Evolutionary conservation across 1,139 yeast genomes (phyloP).

Genomic region (Scheffersomyces stambukii): DNA sequence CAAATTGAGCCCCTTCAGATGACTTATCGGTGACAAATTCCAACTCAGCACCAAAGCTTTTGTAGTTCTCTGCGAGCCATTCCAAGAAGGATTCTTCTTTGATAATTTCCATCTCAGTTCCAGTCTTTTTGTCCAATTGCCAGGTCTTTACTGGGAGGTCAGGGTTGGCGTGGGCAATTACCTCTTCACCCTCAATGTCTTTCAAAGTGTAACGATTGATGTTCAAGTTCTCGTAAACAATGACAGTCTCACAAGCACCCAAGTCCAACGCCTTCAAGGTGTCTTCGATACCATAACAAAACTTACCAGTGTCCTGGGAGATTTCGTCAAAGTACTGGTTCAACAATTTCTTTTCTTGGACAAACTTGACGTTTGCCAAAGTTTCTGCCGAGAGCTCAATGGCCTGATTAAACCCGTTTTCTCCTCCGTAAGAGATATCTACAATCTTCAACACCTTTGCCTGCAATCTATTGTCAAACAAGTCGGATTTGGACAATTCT

Average conservation of each 20-base stretch:
- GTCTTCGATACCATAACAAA: conserved; percentile 96
- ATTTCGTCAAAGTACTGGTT: conserved; percentile 92
- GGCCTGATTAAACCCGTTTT: conserved; percentile 98
- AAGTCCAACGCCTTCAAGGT: conserved; percentile 92
- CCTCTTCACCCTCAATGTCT: conserved; percentile 76
- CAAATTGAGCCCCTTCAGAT: conserved; percentile 97
- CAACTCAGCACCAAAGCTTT: conserved; percentile 87
- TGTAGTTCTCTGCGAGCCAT: conserved; percentile 97
- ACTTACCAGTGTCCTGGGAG: conserved; percentile 93
- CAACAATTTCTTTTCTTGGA: conserved; percentile 95
- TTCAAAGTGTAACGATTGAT: conserved; percentile 79
- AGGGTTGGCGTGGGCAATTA: conserved; percentile 70
- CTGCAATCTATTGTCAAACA: conserved; percentile 85
- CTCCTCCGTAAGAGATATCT: conserved; percentile 98
- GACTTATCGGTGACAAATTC: conserved; percentile 97
- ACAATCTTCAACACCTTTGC: conserved; percentile 88
- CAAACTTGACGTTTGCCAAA: conserved; percentile 91
- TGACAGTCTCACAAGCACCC: conserved; percentile 91
- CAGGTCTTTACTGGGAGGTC: conserved; percentile 71
- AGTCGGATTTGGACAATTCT: conserved; percentile 86
- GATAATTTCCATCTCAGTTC: conserved; percentile 82
- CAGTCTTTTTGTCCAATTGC: conserved; percentile 77
- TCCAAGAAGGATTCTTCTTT: conserved; percentile 83
- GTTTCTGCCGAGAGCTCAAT: conserved; percentile 97
- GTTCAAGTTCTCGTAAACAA: conserved; percentile 90